phyloP scores from a whole-genome alignment of 2,329 filamentous ascomycete genomes.

The Colletotrichum sp. region DNA sequence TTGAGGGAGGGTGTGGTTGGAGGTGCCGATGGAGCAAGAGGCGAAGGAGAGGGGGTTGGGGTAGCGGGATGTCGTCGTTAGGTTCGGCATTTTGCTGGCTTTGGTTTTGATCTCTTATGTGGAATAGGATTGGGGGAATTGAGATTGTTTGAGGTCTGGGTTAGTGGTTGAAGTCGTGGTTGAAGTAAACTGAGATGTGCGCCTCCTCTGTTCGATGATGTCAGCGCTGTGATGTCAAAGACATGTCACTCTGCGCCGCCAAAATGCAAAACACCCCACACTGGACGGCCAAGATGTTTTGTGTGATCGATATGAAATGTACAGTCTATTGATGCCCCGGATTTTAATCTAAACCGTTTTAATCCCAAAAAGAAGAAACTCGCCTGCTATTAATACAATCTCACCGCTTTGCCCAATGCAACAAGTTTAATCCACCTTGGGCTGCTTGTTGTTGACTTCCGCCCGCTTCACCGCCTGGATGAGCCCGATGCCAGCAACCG shows the following conservation, averaged over 20 bases:
- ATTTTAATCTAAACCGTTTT: neutral
- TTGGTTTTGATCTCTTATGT: no score
- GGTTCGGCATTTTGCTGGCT: no score
- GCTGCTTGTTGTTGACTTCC: conserved; percentile 9
- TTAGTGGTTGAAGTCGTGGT: neutral
- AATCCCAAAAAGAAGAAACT: neutral
- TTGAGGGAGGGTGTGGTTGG: conserved; percentile 56
- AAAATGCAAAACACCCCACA: neutral
- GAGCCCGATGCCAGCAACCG: conserved; percentile 35
- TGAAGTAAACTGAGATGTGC: neutral
- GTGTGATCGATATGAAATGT: neutral
- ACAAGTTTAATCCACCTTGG: conserved; percentile 3
- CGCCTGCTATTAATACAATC: neutral
- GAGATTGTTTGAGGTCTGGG: neutral
- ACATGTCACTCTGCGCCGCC: neutral
- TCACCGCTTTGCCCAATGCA: neutral
- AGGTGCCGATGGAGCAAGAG: conserved; percentile 55
- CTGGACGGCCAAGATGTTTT: neutral
- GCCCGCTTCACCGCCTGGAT: conserved; percentile 34
- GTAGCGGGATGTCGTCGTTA: neutral
- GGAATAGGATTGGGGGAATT: no score
- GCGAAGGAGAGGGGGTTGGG: conserved; percentile 55
- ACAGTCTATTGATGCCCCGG: neutral
- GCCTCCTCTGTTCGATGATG: neutral
- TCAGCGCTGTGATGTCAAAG: conserved; percentile 18